phyloP scores from a whole-genome alignment of 805 yeast species.

The Zygoascus bituminiphila region DNA sequence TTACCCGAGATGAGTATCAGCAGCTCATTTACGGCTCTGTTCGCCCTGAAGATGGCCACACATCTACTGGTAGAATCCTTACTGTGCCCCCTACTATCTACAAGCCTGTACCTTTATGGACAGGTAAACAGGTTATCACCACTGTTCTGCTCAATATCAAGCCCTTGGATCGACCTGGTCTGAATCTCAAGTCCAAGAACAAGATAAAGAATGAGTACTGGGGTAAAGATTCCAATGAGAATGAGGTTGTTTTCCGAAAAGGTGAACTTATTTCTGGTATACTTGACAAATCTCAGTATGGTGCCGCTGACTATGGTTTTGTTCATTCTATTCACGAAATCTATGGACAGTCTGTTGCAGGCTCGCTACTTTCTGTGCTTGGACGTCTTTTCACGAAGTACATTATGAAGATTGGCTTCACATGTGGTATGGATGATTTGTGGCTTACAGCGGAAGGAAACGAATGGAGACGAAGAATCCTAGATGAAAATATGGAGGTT shows the following conservation, averaged over 20 bases:
- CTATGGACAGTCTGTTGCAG: conserved; percentile 86
- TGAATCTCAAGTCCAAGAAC: conserved; percentile 74
- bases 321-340: conserved; percentile 95
- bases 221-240: conserved; percentile 80
- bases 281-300: conserved; percentile 95
- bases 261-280: conserved; percentile 91
- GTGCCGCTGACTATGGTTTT: conserved; percentile 94
- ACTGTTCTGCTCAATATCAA: conserved; percentile 85
- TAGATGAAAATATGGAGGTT: conserved; percentile 65
- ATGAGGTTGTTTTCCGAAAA: conserved; percentile 72
- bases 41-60: conserved; percentile 96
- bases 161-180: conserved; percentile 83
- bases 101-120: conserved; percentile 90
- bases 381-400: conserved; percentile 94
- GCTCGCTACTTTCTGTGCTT: conserved; percentile 80
- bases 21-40: conserved; percentile 89
- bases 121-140: conserved; percentile 94
- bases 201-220: conserved; percentile 92
- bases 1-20: conserved; percentile 86
- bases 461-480: conserved; percentile 74
- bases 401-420: conserved; percentile 84
- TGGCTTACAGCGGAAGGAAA: conserved; percentile 89
- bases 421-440: conserved; percentile 99
- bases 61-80: conserved; percentile 47
- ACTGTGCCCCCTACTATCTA: conserved; percentile 84